Base-by-base conservation (phyloP, 1,284 basidiomycete species). In the Cryptococcus neoformans region DNA sequence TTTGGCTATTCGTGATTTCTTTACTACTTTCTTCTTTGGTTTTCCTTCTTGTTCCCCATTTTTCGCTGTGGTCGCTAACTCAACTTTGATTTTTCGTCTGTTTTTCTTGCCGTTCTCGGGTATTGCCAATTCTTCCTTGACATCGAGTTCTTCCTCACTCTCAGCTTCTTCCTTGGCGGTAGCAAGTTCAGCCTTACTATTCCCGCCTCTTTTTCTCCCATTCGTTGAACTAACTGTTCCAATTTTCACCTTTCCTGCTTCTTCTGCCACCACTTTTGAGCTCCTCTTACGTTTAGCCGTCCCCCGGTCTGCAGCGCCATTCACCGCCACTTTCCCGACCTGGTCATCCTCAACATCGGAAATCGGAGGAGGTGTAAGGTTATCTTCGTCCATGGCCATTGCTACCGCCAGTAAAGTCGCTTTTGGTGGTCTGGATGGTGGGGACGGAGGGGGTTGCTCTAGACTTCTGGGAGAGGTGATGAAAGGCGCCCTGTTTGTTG, bases 1-100 rank as follows among this genome's bases (percentile, higher is more conserved):
- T 48, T 68, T 66, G 11, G 64, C 62, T 41, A 69, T 55, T 40
- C 66, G 50, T 3, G 65, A 67, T 52, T 72, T 66, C 58, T 70
- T 69, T 9, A 67, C 65, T 8, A 69, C 66, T 8, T 52, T 54
- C 42, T 62, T 64, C 60, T 65, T 72, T 35, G 54, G 55, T 48
- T 57, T 63, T 48, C 56, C 62, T 21, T 21, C 21, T 21, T 21
- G 21, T 21, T 21, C 21, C 21, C 21, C 21, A 21, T 21, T 21
- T 21, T 21, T 21, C 21, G 21, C 21, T 21, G 21, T 21, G 21
- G 21, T 21, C 21, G 21, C 21, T 21, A 21, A 21, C 21, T 21
- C 21, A 21, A 21, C 21, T 21, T 21, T 21, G 21, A 21, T 21
- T 21, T 21, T 21, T 21, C 21, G 21, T 21, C 21, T 21, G 21